Evolutionary conservation across 2,329 filamentous ascomycete genomes (phyloP).

Genomic region (Drechslera avenae): DNA sequence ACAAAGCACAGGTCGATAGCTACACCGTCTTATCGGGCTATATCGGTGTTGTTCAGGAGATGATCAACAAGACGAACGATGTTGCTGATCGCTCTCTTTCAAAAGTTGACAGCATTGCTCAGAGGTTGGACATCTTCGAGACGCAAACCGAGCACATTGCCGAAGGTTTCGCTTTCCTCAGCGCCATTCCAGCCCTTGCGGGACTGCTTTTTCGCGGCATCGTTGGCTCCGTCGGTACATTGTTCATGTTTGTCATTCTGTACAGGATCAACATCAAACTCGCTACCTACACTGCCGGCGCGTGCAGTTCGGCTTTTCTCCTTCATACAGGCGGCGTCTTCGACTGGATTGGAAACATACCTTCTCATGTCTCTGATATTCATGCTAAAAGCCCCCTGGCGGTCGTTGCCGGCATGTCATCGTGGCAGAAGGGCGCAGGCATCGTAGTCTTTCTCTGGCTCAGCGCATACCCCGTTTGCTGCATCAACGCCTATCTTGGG

Average conservation of each 20-base stretch:
- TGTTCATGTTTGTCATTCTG: constrained; percentile 20
- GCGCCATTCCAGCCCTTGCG: constrained; percentile 19
- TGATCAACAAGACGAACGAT: constrained; percentile 19
- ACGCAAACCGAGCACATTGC: constrained; percentile 29
- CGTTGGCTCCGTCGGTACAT: constrained; percentile 10
- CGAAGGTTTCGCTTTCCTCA: constrained; percentile 30
- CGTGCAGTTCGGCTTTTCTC: constrained; percentile 24
- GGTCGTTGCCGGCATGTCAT: constrained; percentile 4
- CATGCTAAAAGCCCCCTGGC: not conserved
- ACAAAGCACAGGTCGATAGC: constrained; percentile 27
- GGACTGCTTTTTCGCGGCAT: constrained; percentile 11
- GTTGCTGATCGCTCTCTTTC: constrained; percentile 18
- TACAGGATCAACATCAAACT: constrained; percentile 24
- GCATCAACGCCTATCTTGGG: constrained; percentile 21
- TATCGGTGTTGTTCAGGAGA: constrained; percentile 17
- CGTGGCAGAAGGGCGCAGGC: constrained; percentile 22
- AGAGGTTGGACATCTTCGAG: constrained; percentile 23
- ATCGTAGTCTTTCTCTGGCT: constrained; percentile 24
- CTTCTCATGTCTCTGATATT: not conserved
- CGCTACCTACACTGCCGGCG: constrained; percentile 22
- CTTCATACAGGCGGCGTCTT: constrained; percentile 22
- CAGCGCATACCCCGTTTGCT: constrained; percentile 24
- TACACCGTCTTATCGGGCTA: constrained; percentile 19
- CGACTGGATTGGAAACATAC: constrained; percentile 14
- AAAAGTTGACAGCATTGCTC: constrained; percentile 24